Percentiles rank a stretch among this genome's conserved stretches.
phyloP scores from a whole-genome alignment of 495 filamentous ascomycete species.

The Trichocladium antarcticum region DNA sequence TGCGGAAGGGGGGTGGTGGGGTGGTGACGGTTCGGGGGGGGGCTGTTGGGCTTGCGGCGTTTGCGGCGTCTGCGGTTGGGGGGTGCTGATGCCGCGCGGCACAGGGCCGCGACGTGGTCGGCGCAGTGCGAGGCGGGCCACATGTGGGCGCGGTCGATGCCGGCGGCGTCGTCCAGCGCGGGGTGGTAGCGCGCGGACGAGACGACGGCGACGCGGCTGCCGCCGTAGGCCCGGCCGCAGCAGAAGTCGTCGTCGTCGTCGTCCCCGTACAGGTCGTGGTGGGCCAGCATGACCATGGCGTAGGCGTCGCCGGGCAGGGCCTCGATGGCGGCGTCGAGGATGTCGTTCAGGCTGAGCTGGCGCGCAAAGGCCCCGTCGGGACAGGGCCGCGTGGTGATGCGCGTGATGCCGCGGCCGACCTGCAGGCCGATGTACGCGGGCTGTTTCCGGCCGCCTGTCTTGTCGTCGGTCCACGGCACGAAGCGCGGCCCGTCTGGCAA shows the following conservation, averaged over 20 bases:
- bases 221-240: conserved; percentile 58
- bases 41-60: neutral
- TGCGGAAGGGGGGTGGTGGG: conserved; percentile 1
- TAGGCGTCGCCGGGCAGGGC: conserved; percentile 51
- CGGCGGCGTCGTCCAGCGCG: conserved; percentile 32
- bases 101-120: conserved; percentile 33
- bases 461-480: conserved; percentile 34
- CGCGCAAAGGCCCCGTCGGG: conserved; percentile 38
- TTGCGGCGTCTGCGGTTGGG: neutral
- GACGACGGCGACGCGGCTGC: conserved; percentile 48
- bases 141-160: conserved; percentile 42
- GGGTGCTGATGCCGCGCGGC: conserved; percentile 1
- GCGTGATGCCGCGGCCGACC: conserved; percentile 27
- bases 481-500: conserved; percentile 30
- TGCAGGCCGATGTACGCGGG: conserved; percentile 35
- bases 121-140: conserved; percentile 56
- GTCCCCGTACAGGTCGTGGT: conserved; percentile 57
- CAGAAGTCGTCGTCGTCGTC: conserved; percentile 54
- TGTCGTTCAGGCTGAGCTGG: conserved; percentile 53
- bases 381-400: conserved; percentile 44
- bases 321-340: conserved; percentile 48
- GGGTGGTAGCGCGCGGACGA: conserved; percentile 51
- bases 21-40: neutral
- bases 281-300: conserved; percentile 43
- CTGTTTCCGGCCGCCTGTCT: neutral